Percentiles rank a stretch among this genome's conserved stretches.
Conservation (phyloP, 148 eudicot genomes). For the Vaccinium vitisidaea region DNA sequence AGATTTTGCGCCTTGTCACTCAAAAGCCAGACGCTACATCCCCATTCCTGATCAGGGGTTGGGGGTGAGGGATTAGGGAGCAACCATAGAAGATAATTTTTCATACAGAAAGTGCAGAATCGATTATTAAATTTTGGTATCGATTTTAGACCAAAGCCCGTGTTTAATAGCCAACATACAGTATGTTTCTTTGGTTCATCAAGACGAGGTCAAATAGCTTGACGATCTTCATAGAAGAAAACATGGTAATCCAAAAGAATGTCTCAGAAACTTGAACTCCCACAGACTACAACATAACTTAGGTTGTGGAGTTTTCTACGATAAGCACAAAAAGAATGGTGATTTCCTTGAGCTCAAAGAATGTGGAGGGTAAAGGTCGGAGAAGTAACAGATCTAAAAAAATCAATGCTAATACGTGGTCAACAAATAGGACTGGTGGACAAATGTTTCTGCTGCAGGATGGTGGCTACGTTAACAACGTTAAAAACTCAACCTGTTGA, state of each 20-base stretch:
- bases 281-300: background rate
- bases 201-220: background rate
- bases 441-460: background rate
- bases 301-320: background rate
- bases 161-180: background rate
- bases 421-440: background rate
- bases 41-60: background rate
- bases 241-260: background rate
- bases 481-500: constrained; percentile 1
- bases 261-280: background rate
- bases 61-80: background rate
- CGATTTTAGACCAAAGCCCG: background rate
- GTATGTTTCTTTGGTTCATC: background rate
- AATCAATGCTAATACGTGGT: background rate
- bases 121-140: background rate
- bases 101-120: background rate
- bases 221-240: constrained; percentile 1
- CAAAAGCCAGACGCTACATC: background rate
- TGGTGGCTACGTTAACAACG: background rate
- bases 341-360: background rate
- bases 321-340: background rate
- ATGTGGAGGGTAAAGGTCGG: background rate
- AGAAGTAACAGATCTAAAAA: background rate
- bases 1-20: background rate
- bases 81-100: background rate